Evolutionary conservation across 1,284 basidiomycete species (phyloP), one percentile per base, ranked within the genome.

Genomic region (Ceratobasidium sp.): DNA sequence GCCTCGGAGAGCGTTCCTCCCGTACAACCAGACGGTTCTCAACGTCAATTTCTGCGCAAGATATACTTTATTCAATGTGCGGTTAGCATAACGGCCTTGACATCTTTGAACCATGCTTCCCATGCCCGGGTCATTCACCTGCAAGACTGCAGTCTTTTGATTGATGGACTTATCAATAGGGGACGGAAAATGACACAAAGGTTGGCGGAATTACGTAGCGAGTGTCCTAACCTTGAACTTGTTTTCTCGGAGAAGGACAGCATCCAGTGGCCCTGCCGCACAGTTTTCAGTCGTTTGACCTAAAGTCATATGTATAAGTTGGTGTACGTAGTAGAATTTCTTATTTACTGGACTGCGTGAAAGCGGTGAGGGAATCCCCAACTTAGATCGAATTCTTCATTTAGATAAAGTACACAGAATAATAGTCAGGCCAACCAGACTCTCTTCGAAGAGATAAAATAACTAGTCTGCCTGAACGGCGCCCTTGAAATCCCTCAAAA

Each of bases 401-500:
- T n/a, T n/a, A n/a, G n/a, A n/a, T n/a, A n/a, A n/a, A n/a, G n/a
- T n/a, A n/a, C n/a, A n/a, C n/a, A n/a, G n/a, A n/a, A n/a, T n/a
- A n/a, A n/a, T n/a, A n/a, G n/a, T n/a, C n/a, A n/a, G n/a, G n/a
- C n/a, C n/a, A n/a, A n/a, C n/a, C n/a, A n/a, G n/a, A n/a, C n/a
- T n/a, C n/a, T n/a, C n/a, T n/a, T n/a, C n/a, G n/a, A n/a, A n/a
- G n/a, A n/a, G n/a, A n/a, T n/a, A n/a, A 11, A 38, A 38, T 38
- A 11, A 5, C 43, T 49, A 62, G 16, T 62, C 59, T 13, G 32
- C 7, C 26, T 62, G 30, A 28, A 67, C 23, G 1, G 67, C 67
- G 11, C 32, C 54, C 21, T 32, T 41, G 26, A 70, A 70, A 28
- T 70, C 54, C 11, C 55, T 43, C 32, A 70, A 43, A 44, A 70